phyloP scores from a whole-genome alignment of 768 basidiomycete genomes.

The Lyophyllum shimeji region DNA sequence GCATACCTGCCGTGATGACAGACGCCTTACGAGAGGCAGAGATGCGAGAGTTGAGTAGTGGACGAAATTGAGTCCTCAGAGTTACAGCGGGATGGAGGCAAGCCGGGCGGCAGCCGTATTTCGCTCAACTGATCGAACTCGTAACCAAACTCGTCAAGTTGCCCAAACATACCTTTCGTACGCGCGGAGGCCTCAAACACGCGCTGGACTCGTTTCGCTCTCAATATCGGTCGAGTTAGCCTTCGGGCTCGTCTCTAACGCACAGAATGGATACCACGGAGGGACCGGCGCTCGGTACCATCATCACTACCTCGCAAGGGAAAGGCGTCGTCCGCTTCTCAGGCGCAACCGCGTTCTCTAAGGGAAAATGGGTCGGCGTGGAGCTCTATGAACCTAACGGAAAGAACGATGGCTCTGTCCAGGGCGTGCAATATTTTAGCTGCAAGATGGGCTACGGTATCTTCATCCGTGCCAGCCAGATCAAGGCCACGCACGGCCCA shows the following conservation, averaged over 20 bases:
- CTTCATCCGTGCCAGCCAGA: slow-evolving; percentile 85
- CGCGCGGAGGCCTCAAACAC: slow-evolving; percentile 8
- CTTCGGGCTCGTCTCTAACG: background rate
- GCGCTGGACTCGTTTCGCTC: background rate
- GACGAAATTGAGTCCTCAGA: background rate
- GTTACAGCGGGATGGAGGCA: background rate
- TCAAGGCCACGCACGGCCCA: slow-evolving; percentile 58
- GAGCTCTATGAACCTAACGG: slow-evolving; percentile 82
- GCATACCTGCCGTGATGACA: background rate
- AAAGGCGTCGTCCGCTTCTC: slow-evolving; percentile 84
- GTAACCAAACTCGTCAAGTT: background rate
- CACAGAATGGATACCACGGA: slow-evolving; percentile 14
- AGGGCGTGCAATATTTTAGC: slow-evolving; percentile 77
- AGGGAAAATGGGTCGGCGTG: slow-evolving; percentile 95
- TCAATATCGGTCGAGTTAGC: background rate
- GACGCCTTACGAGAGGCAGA: background rate
- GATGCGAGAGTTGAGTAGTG: background rate
- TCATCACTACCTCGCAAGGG: slow-evolving; percentile 80
- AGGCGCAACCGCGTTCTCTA: slow-evolving; percentile 79
- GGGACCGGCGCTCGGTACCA: slow-evolving; percentile 55
- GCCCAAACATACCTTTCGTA: background rate
- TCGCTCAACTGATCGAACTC: slow-evolving; percentile 4
- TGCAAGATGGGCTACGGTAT: slow-evolving; percentile 81
- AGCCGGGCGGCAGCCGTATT: slow-evolving; percentile 9
- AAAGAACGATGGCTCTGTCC: slow-evolving; percentile 94